Evolutionary conservation across 768 basidiomycete species (phyloP).

Genomic region (Leccinum ochraceum): DNA sequence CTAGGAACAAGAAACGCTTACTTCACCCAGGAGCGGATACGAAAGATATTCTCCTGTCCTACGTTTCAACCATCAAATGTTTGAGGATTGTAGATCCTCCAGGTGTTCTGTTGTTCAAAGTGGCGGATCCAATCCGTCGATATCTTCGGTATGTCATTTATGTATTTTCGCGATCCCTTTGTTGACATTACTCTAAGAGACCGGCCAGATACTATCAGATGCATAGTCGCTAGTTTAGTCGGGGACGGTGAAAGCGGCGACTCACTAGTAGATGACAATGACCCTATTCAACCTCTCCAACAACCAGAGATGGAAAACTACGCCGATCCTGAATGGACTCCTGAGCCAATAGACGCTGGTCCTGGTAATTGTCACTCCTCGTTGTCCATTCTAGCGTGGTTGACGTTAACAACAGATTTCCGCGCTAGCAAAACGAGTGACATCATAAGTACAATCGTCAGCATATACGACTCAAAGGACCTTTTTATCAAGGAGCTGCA

Average conservation of each 20-base stretch:
- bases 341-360: slow-evolving; percentile 95
- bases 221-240: slow-evolving; percentile 89
- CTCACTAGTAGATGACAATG: slow-evolving; percentile 81
- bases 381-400: not conserved
- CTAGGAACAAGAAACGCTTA: slow-evolving; percentile 81
- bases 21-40: slow-evolving; percentile 97
- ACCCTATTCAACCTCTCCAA: slow-evolving; percentile 75
- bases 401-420: slow-evolving; percentile 61
- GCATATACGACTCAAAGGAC: slow-evolving; percentile 96
- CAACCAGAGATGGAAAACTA: slow-evolving; percentile 83
- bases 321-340: slow-evolving; percentile 90
- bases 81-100: slow-evolving; percentile 89
- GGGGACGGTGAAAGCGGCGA: slow-evolving; percentile 83
- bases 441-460: slow-evolving; percentile 93
- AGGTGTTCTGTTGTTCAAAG: slow-evolving; percentile 89
- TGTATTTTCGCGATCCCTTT: not conserved
- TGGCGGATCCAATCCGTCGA: slow-evolving; percentile 87
- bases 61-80: slow-evolving; percentile 90
- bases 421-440: slow-evolving; percentile 89
- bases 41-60: slow-evolving; percentile 83
- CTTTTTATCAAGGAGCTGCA: slow-evolving; percentile 96
- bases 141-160: slow-evolving; percentile 67
- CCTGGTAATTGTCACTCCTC: slow-evolving; percentile 56
- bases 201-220: slow-evolving; percentile 90
- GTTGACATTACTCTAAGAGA: slow-evolving; percentile 47